Base-by-base conservation (phyloP, 2,329 filamentous ascomycete species). In the Camptophora hylomeconis region DNA sequence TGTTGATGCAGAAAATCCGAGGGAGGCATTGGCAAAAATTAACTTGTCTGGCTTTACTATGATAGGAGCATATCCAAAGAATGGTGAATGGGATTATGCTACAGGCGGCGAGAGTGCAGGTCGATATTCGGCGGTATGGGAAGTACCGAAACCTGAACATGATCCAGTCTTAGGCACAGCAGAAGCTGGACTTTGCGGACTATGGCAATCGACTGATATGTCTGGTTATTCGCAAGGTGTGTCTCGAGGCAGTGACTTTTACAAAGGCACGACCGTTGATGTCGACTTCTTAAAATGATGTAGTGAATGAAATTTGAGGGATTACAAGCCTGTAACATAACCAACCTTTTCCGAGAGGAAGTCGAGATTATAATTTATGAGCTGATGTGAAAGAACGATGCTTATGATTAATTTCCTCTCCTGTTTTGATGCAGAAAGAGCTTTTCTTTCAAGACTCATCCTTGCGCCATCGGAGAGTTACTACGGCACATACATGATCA, bases 61-160 rank as follows among this genome's bases (percentile, higher is more conserved):
- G 67, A 60, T 72, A 46, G 69, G 69, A 0, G 66, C 65, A 4
- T 74, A 73, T 51, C 65, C 64, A 3, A 40, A 43, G 20, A 43
- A 39, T 20, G 50, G 49, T 1, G 45, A 49, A 7, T 72, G 67
- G 67, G 65, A 69, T 43, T 69, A 65, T 42, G 49, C 48, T 4
- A 47, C 54, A 3, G 63, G 60, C 5, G 61, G 60, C 2, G 58
- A 60, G 36, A 47, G 61, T 42, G 44, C 42, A 12, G 57, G 51
- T 7, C 40, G 47, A 9, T 63, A 56, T 39, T 50, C 57, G 27
- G 40, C 50, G 32, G 53, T 61, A 1, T 69, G 67, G 65, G 34
- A 35, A 12, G 56, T 67, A 16, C 33, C 45, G 14, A 60, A 57
- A 38, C 61, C 64, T 0, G 48, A 47, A 28, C 50, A 40, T 11